Evolutionary conservation across 768 basidiomycete genomes (phyloP), one percentile per base, ranked within the genome.

Genomic region (Suillus clintonianus): DNA sequence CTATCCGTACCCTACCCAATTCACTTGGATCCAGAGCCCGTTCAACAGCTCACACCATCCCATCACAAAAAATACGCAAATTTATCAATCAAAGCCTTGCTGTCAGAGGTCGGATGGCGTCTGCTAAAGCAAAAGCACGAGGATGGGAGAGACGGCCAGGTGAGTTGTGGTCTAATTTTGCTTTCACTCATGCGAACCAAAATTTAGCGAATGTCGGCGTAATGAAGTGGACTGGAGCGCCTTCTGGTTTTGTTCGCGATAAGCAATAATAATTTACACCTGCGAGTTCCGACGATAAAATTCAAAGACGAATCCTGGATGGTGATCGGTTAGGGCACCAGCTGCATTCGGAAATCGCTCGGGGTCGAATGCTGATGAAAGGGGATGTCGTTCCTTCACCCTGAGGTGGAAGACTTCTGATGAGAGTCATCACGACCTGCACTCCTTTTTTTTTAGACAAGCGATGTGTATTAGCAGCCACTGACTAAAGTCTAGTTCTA

Each of bases 131-230:
- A 47, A 79, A 77, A 61, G 79, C 78, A 56, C 76, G 70, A 57
- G 81, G 81, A 32, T 90, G 89, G 88, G 82, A 86, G 66, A 78
- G 89, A 55, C 78, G 80, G 71, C 79, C 87, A 57, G 87, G 89
- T 89, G 66, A 48, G 80, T 71, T 11, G n/a, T 24, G 22, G 50
- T 22, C 53, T 70, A 30, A 15, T 32, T 8, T 15, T 27, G 43
- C 14, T n/a, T 57, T 55, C 32, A 7, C 39, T 27, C 7, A 15
- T 15, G 47, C 67, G 15, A 57, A 14, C 22, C 39, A 15, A 42
- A 45, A 6, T 42, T 39, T 59, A 89, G 87, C 79, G 11, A 86
- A 87, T 50, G 70, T 89, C 4, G 88, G 88, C 32, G 79, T 84
- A 24, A 79, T 89, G 76, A 83, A 82, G 68, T 69, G 76, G 55